Conservation (phyloP, 176 grass and related monocot species). For the Puccinellia tenuiflora region DNA sequence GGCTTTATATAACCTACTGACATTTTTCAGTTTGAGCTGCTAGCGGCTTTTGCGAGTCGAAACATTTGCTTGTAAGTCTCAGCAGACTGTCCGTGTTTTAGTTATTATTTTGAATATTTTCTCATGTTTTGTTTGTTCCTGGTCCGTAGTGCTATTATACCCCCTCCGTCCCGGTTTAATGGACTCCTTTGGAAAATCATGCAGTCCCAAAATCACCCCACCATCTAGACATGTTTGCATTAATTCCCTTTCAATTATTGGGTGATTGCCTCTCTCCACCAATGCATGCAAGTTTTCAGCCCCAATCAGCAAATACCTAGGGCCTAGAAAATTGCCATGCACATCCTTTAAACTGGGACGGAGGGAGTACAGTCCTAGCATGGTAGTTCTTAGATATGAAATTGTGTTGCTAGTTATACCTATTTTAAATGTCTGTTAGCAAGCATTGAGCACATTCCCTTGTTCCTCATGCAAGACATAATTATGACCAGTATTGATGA, state of each 20-base stretch:
- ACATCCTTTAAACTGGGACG: too few species aligned
- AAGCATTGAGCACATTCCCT: background rate
- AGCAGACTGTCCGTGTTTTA: conserved; percentile 31
- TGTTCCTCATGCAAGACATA: background rate
- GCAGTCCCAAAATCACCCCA: too few species aligned
- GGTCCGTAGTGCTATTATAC: background rate
- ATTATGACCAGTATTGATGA: background rate
- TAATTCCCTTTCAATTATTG: too few species aligned
- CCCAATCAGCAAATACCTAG: too few species aligned
- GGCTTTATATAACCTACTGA: conserved; percentile 51
- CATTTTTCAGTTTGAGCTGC: conserved; percentile 50
- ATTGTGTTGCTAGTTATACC: background rate
- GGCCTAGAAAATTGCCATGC: too few species aligned
- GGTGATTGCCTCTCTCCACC: too few species aligned
- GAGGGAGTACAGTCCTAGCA: background rate
- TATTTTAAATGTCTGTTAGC: background rate
- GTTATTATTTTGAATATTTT: conserved; percentile 8
- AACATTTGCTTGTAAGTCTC: conserved; percentile 53
- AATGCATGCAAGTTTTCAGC: too few species aligned
- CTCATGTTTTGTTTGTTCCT: conserved; percentile 3
- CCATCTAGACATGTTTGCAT: too few species aligned
- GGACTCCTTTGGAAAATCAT: too few species aligned
- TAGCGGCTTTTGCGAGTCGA: conserved; percentile 49
- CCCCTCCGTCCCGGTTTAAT: too few species aligned
- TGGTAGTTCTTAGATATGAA: conserved; percentile 4